phyloP scores from a whole-genome alignment of 2,329 filamentous ascomycete species.

The Fusarium verticillioides region DNA sequence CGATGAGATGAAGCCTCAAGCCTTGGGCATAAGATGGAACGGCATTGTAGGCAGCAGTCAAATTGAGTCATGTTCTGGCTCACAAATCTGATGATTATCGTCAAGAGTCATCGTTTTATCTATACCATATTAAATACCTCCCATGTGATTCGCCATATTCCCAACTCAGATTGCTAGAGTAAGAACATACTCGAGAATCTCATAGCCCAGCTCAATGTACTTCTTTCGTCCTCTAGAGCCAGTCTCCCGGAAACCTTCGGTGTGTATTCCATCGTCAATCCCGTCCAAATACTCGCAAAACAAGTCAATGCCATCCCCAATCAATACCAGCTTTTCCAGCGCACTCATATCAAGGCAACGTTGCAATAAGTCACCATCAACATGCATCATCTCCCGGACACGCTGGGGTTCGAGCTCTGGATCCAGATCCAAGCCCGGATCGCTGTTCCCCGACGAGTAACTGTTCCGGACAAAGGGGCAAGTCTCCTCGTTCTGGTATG shows the following conservation, averaged over 20 bases:
- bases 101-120: background rate
- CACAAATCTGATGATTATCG: background rate
- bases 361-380: constrained; percentile 74
- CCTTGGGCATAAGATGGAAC: background rate
- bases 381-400: constrained; percentile 65
- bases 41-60: background rate
- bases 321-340: constrained; percentile 56
- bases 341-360: constrained; percentile 61
- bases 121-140: background rate
- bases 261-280: constrained; percentile 59
- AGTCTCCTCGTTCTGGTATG: constrained; percentile 58
- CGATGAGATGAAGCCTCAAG: background rate
- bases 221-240: constrained; percentile 36
- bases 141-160: background rate
- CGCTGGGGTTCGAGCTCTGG: constrained; percentile 48
- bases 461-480: constrained; percentile 58
- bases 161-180: constrained; percentile 57
- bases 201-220: constrained; percentile 64
- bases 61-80: background rate
- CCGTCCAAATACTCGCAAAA: constrained; percentile 62
- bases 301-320: constrained; percentile 48
- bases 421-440: constrained; percentile 34
- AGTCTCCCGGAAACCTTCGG: constrained; percentile 46
- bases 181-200: constrained; percentile 65
- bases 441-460: constrained; percentile 5